Evolutionary conservation across 805 yeast species (phyloP), one percentile per base, ranked within the genome.

Genomic region (Pichia manshurica): DNA sequence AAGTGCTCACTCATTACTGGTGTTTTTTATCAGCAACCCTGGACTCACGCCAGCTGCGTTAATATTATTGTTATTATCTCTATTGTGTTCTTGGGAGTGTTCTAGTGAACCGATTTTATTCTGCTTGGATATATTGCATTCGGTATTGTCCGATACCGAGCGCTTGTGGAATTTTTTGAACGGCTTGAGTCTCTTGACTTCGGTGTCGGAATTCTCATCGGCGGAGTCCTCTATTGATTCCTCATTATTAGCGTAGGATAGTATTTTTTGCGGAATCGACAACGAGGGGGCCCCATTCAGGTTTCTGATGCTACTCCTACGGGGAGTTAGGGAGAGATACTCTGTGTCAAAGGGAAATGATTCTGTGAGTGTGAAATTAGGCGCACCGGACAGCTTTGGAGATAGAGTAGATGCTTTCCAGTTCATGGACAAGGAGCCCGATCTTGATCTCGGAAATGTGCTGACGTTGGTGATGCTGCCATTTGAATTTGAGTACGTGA

Each of bases 381-480:
- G 7, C 1, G 36, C 13, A 2, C 20, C 20, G 13, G 23, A 17
- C 13, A 36, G 10, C 29, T 39, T 38, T 23, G 36, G 36, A n/a
- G 44, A 42, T 21, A 16, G 28, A 20, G 19, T 35, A 10, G 41
- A 15, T 12, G 35, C 36, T 16, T 31, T 31, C 39, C 16, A 15
- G 20, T 36, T 36, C 13, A 12, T 20, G n/a, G 41, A 43, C 4
- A 34, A 20, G 20, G 34, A 32, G 13, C 10, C 29, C 33, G 44
- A 41, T 41, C 44, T 41, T 10, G 44, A 13, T 12, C 34, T 41
- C 15, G 50, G 40, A 23, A 34, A 31, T 13, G 53, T 44, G 16
- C 50, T 10, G 52, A 46, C 31, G 45, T 46, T 28, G 50, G 44
- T 19, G 34, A 39, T 7, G 37, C 29, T 25, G 16, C 20, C 22